Percentiles rank a stretch among this genome's conserved stretches.
Conservation (phyloP, 306 rosid species). For the Fragaria vesca region DNA sequence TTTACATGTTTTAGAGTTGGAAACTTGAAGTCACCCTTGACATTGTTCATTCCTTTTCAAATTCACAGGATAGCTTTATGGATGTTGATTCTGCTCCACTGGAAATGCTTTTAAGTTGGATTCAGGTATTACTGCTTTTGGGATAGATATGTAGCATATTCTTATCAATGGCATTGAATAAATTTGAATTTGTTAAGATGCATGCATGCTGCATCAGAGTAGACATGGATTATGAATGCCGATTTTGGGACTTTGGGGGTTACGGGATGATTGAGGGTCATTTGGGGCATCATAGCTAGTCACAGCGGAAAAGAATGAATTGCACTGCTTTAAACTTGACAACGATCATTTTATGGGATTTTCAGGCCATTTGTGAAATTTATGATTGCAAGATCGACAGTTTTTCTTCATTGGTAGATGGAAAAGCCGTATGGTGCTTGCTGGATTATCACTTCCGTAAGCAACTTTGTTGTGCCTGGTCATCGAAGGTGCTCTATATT, state of each 20-base stretch:
- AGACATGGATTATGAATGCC: not conserved
- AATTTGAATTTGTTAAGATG: too few relatives aligned
- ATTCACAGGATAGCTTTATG: slow-evolving; percentile 47
- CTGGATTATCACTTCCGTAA: slow-evolving; percentile 85
- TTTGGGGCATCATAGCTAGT: slow-evolving; percentile 2
- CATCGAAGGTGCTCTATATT: slow-evolving; percentile 54
- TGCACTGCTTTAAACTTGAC: not conserved
- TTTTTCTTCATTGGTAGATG: slow-evolving; percentile 73
- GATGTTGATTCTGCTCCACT: slow-evolving; percentile 46
- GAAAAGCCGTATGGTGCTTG: slow-evolving; percentile 97
- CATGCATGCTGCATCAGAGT: not conserved
- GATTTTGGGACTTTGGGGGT: not conserved
- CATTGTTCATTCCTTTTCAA: slow-evolving; percentile 1
- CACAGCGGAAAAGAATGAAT: not conserved
- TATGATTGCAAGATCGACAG: slow-evolving; percentile 57
- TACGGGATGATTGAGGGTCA: not conserved
- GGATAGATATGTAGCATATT: not conserved
- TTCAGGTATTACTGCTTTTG: slow-evolving; percentile 53
- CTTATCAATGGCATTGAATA: not conserved
- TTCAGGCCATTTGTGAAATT: slow-evolving; percentile 73
- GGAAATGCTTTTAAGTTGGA: slow-evolving; percentile 81
- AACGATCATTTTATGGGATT: not conserved
- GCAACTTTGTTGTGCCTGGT: slow-evolving; percentile 63
- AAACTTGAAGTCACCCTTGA: slow-evolving; percentile 10
- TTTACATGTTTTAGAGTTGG: not conserved